Evolutionary conservation across 495 filamentous ascomycete species (phyloP).

Genomic region (Aspergillus campestris): DNA sequence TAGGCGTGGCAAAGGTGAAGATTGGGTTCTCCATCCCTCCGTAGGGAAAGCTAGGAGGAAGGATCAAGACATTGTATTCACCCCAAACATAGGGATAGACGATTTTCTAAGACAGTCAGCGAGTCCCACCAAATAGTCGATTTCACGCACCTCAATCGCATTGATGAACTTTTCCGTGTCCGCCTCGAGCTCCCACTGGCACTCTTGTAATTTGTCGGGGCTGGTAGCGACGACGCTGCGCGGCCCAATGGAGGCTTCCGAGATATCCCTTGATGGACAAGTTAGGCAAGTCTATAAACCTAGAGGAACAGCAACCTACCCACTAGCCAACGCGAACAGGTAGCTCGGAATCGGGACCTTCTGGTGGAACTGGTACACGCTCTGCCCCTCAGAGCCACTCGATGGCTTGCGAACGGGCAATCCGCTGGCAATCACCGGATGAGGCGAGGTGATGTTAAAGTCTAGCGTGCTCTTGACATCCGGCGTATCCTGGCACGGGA

Average conservation of each 20-base stretch:
- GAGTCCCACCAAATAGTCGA: not conserved
- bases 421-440: conserved; percentile 84
- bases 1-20: conserved; percentile 89
- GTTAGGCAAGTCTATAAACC: not conserved
- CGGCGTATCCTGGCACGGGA: conserved; percentile 95
- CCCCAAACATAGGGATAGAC: conserved; percentile 88
- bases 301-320: conserved; percentile 28
- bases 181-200: conserved; percentile 81
- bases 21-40: conserved; percentile 92
- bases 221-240: conserved; percentile 76
- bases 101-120: conserved; percentile 43
- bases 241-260: conserved; percentile 74
- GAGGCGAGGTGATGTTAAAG: conserved; percentile 77
- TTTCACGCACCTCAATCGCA: conserved; percentile 57
- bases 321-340: conserved; percentile 84
- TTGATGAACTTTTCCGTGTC: conserved; percentile 88
- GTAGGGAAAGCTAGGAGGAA: conserved; percentile 87
- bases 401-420: conserved; percentile 51
- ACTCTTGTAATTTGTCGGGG: conserved; percentile 73
- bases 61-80: conserved; percentile 84
- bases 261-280: conserved; percentile 52
- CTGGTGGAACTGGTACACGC: conserved; percentile 75
- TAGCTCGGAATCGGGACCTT: conserved; percentile 90
- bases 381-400: conserved; percentile 31
- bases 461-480: conserved; percentile 86